Conservation (phyloP, 1,284 basidiomycete species). For the Pisolithus thermaeus region DNA sequence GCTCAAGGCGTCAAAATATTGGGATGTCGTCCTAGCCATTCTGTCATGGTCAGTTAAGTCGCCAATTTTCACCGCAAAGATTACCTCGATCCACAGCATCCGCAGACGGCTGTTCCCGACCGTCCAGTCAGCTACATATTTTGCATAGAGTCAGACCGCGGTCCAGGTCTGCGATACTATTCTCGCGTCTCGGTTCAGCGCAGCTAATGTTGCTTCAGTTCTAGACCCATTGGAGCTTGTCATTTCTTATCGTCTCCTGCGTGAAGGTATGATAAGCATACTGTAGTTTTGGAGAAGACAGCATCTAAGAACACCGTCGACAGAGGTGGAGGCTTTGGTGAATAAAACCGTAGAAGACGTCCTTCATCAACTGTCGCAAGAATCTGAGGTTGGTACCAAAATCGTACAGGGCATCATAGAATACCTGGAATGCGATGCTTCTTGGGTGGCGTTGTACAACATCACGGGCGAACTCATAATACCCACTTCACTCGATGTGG, state of each 20-base stretch:
- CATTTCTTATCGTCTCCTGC: constrained; percentile 66
- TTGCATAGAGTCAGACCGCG: constrained; percentile 53
- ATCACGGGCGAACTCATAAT: constrained; percentile 63
- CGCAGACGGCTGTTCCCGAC: constrained; percentile 61
- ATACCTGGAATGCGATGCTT: constrained; percentile 52
- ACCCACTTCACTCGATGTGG: constrained; percentile 36
- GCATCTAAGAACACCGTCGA: neutral
- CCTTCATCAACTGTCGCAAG: constrained; percentile 29
- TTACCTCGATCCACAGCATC: constrained; percentile 2
- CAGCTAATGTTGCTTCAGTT: constrained; percentile 33
- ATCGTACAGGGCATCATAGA: constrained; percentile 49
- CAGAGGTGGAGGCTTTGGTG: constrained; percentile 61
- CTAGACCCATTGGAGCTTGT: constrained; percentile 55
- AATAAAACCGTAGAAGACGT: constrained; percentile 42
- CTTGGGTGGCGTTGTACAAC: constrained; percentile 64
- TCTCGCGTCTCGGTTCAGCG: neutral
- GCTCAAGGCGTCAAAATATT: constrained; percentile 46
- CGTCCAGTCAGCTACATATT: constrained; percentile 72
- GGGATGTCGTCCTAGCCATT: constrained; percentile 37
- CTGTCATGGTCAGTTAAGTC: constrained; percentile 34
- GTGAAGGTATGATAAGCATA: constrained; percentile 53
- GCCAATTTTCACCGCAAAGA: neutral
- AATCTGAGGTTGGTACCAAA: constrained; percentile 25
- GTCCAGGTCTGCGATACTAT: constrained; percentile 43
- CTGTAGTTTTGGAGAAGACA: neutral